phyloP scores from a whole-genome alignment of 23 red algal genomes.

The Pyropia haitanensis region DNA sequence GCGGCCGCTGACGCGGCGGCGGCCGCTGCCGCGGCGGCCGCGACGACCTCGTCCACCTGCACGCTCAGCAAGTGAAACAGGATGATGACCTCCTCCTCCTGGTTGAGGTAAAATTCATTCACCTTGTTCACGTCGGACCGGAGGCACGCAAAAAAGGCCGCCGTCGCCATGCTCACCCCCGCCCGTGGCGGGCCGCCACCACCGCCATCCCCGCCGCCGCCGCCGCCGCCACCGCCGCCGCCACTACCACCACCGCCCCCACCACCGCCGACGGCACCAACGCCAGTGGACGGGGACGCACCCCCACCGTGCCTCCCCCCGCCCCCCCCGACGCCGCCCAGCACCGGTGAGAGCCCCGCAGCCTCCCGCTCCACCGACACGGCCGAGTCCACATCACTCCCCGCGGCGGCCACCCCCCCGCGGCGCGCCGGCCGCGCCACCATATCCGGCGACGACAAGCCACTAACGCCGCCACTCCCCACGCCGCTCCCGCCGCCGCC shows the following conservation, averaged over 20 bases:
- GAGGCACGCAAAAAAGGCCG: conserved; percentile 54
- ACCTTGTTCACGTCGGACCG: conserved; percentile 84
- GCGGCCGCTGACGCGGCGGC: background rate
- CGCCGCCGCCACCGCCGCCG: too few species aligned
- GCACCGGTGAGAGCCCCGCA: background rate
- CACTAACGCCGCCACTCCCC: background rate
- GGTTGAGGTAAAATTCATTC: conserved; percentile 97
- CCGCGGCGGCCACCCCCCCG: too few species aligned
- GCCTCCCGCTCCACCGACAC: conserved; percentile 1
- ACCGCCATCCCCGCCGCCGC: background rate
- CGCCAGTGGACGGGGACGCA: too few species aligned
- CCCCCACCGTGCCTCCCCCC: too few species aligned
- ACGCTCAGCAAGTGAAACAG: conserved; percentile 26
- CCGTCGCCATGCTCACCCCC: background rate
- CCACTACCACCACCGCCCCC: too few species aligned
- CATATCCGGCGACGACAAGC: background rate
- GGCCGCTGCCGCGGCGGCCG: conserved; percentile 6
- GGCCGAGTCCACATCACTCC: conserved; percentile 3
- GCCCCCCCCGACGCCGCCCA: conserved; percentile 2
- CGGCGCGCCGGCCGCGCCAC: background rate
- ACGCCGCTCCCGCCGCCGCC: background rate
- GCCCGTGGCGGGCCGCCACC: background rate
- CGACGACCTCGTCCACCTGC: conserved; percentile 24
- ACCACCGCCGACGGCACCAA: too few species aligned
- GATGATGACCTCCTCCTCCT: conserved; percentile 92